A percentile compares a stretch with the other conserved stretches of the same genome.
Evolutionary conservation across 2,329 filamentous ascomycete genomes (phyloP).

Genomic region (Tolypocladium ophioglossoides): DNA sequence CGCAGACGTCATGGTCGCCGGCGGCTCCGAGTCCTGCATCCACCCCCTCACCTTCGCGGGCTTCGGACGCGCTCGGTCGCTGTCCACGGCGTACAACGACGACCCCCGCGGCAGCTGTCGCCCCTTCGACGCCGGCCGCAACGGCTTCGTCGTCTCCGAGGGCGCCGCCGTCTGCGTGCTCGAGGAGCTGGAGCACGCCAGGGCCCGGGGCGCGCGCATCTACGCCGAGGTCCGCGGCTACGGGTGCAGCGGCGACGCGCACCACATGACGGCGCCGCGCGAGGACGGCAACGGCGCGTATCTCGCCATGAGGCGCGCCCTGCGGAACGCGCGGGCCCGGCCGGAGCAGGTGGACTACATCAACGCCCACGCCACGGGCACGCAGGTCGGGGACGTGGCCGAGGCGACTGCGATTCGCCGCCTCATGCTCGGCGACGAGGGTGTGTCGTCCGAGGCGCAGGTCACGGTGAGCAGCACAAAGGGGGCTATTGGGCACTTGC

Average conservation of each 20-base stretch:
- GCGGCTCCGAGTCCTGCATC: slow-evolving; percentile 89
- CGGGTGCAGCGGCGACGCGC: slow-evolving; percentile 79
- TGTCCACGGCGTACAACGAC: slow-evolving; percentile 73
- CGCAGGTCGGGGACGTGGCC: slow-evolving; percentile 72
- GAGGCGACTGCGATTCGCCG: slow-evolving; percentile 76
- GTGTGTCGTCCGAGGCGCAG: slow-evolving; percentile 46
- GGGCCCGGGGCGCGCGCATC: slow-evolving; percentile 63
- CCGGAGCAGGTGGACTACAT: slow-evolving; percentile 76
- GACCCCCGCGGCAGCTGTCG: slow-evolving; percentile 61
- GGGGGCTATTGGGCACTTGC: slow-evolving; percentile 79
- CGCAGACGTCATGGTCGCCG: slow-evolving; percentile 92
- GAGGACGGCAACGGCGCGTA: slow-evolving; percentile 74
- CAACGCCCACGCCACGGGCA: slow-evolving; percentile 92
- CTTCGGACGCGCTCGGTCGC: slow-evolving; percentile 77
- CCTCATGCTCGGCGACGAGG: slow-evolving; percentile 65
- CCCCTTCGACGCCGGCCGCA: slow-evolving; percentile 72
- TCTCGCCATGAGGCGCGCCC: slow-evolving; percentile 73
- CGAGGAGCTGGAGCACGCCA: slow-evolving; percentile 85
- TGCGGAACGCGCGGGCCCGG: slow-evolving; percentile 59
- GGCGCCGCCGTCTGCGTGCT: slow-evolving; percentile 81
- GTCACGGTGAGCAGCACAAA: slow-evolving; percentile 91
- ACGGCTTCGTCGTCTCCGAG: slow-evolving; percentile 88
- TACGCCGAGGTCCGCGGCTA: slow-evolving; percentile 88
- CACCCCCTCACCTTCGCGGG: slow-evolving; percentile 89
- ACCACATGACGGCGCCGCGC: slow-evolving; percentile 87